A percentile compares a stretch with the other conserved stretches of the same genome.
These are phyloP conservation scores for Cydonia oblonga DNA, from an alignment of 331 rosid genomes.

Conservation along the genomic window DNA sequence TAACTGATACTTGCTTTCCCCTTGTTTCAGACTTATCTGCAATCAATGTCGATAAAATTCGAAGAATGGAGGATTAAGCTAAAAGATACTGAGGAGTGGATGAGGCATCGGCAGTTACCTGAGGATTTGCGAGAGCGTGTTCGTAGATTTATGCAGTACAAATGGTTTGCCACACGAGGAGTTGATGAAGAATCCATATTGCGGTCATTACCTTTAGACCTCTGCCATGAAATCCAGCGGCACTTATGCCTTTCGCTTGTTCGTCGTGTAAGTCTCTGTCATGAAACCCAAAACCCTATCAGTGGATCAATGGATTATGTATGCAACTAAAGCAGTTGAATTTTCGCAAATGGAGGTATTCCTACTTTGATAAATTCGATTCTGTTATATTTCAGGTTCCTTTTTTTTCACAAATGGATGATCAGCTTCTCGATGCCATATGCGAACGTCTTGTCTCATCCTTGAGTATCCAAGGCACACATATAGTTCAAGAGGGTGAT, in stretches of 20 bases:
- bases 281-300: background rate
- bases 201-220: conserved; percentile 61
- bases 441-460: conserved; percentile 81
- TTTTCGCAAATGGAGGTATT: background rate
- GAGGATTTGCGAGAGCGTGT: conserved; percentile 63
- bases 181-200: conserved; percentile 77
- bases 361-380: background rate
- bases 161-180: conserved; percentile 88
- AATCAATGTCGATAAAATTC: conserved; percentile 62
- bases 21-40: conserved; percentile 56
- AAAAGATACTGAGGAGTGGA: conserved; percentile 93
- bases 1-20: background rate
- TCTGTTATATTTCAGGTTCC: conserved; percentile 50
- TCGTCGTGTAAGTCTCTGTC: conserved; percentile 51
- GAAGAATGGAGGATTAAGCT: conserved; percentile 85
- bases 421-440: conserved; percentile 84
- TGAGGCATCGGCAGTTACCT: conserved; percentile 89
- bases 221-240: conserved; percentile 82
- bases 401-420: conserved; percentile 93
- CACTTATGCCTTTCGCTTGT: conserved; percentile 79
- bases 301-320: background rate
- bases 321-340: background rate
- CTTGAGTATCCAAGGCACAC: conserved; percentile 60
- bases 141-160: conserved; percentile 65
- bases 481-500: conserved; percentile 65